Conservation (phyloP, 1,284 basidiomycete genomes). For the Cerioporus squamosus region DNA sequence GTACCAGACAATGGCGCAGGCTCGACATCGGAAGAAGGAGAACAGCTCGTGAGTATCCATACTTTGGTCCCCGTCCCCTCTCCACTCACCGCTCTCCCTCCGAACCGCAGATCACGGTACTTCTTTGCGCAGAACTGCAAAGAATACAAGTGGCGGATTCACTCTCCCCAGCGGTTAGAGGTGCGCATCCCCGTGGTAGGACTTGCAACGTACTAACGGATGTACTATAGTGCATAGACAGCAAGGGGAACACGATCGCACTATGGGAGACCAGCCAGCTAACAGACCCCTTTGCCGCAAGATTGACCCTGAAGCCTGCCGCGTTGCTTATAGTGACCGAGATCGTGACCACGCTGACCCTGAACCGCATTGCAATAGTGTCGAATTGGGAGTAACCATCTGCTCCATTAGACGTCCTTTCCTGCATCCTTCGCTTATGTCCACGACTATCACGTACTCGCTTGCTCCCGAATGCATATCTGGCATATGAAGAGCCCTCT, state of each 20-base stretch:
- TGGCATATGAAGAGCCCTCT: slow-evolving; percentile 14
- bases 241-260: slow-evolving; percentile 55
- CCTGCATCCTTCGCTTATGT: slow-evolving; percentile 19
- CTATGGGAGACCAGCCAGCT: slow-evolving; percentile 65
- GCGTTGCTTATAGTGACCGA: slow-evolving; percentile 70
- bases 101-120: slow-evolving; percentile 61
- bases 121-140: slow-evolving; percentile 68
- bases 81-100: neutral
- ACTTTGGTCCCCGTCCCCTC: neutral
- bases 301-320: slow-evolving; percentile 56
- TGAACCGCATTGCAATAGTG: slow-evolving; percentile 66
- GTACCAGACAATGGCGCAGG: slow-evolving; percentile 57
- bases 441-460: slow-evolving; percentile 28
- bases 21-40: slow-evolving; percentile 59
- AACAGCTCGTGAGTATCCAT: slow-evolving; percentile 57
- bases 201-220: slow-evolving; percentile 5
- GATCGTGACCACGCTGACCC: slow-evolving; percentile 67
- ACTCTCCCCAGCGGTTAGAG: slow-evolving; percentile 64
- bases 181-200: slow-evolving; percentile 40
- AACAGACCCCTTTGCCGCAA: slow-evolving; percentile 59
- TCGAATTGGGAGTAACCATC: slow-evolving; percentile 50
- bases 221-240: slow-evolving; percentile 57
- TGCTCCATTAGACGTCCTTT: neutral
- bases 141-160: slow-evolving; percentile 70
- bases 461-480: slow-evolving; percentile 21